phyloP scores from a whole-genome alignment of 2,329 filamentous ascomycete genomes.

The Bipolaris victoriae region DNA sequence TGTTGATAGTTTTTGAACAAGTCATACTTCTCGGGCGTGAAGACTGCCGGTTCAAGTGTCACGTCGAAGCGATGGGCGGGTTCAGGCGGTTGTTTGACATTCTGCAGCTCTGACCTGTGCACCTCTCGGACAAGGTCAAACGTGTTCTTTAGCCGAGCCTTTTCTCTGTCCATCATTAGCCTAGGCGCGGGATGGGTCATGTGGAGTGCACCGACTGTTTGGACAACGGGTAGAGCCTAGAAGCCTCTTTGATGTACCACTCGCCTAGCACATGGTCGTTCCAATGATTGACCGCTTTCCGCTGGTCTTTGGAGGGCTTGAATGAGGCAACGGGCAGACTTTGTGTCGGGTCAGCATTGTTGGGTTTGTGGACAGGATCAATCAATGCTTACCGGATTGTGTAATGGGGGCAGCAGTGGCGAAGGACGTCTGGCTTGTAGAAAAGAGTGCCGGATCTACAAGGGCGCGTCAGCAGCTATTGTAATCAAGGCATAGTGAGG shows the following conservation, averaged over 20 bases:
- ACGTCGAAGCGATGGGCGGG: conserved; percentile 73
- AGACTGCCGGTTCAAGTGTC: conserved; percentile 71
- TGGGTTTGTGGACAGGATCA: not conserved
- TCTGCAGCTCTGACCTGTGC: conserved; percentile 69
- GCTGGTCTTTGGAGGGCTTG: conserved; percentile 72
- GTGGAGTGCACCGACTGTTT: conserved; percentile 60
- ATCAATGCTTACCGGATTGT: conserved; percentile 63
- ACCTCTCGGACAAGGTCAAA: conserved; percentile 72
- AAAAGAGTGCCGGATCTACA: conserved; percentile 64
- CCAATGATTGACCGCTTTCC: conserved; percentile 78
- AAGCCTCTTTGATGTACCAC: conserved; percentile 67
- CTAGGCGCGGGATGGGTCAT: not conserved
- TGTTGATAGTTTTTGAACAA: conserved; percentile 79
- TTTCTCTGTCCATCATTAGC: conserved; percentile 50
- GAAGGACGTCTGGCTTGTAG: conserved; percentile 77
- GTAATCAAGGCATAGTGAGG: conserved; percentile 2
- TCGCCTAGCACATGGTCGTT: conserved; percentile 74
- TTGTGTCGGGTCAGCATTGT: conserved; percentile 29
- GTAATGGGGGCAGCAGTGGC: conserved; percentile 92
- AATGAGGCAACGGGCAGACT: conserved; percentile 70
- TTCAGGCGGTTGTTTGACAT: conserved; percentile 63
- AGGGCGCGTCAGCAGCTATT: conserved; percentile 13
- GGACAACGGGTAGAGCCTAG: conserved; percentile 68
- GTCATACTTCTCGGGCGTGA: conserved; percentile 75
- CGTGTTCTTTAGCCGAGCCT: conserved; percentile 67